A percentile compares a stretch with the other conserved stretches of the same genome.
These are phyloP conservation scores for Kluyveromyces nonfermentans DNA, from an alignment of 805 yeast species.

Conservation along the genomic window DNA sequence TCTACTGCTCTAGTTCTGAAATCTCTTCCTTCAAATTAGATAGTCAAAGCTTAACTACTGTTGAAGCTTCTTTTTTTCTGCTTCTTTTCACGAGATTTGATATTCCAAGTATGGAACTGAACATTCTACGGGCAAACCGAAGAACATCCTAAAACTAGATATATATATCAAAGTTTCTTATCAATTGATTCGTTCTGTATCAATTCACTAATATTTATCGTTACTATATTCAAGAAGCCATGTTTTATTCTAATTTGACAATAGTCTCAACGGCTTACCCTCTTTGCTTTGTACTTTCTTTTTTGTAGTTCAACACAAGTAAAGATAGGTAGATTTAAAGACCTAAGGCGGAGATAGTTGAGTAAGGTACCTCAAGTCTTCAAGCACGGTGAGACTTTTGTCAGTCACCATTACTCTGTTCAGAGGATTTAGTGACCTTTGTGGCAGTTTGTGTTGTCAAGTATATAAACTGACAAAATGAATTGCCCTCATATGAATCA, in stretches of 20 bases:
- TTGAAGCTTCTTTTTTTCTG: neutral
- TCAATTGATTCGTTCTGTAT: neutral
- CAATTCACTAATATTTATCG: neutral
- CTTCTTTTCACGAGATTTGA: neutral
- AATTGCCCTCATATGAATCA: conserved; percentile 24
- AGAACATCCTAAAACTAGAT: neutral
- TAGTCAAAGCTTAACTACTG: neutral
- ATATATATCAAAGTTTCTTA: neutral
- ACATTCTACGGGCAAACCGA: neutral
- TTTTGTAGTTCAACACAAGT: neutral
- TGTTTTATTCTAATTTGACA: neutral
- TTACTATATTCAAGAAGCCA: too few relatives aligned
- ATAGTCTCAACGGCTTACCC: neutral
- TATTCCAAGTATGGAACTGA: neutral
- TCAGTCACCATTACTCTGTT: neutral
- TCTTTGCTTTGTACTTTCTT: neutral
- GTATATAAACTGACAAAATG: conserved; percentile 16
- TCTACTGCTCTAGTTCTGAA: neutral
- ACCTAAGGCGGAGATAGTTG: too few relatives aligned
- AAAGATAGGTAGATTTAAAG: neutral
- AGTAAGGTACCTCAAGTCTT: neutral
- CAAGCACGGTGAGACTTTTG: neutral
- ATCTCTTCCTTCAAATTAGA: neutral
- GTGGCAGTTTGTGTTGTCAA: neutral
- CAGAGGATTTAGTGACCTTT: neutral